phyloP scores from a whole-genome alignment of 148 eudicot genomes.

The Oxyria digyna region DNA sequence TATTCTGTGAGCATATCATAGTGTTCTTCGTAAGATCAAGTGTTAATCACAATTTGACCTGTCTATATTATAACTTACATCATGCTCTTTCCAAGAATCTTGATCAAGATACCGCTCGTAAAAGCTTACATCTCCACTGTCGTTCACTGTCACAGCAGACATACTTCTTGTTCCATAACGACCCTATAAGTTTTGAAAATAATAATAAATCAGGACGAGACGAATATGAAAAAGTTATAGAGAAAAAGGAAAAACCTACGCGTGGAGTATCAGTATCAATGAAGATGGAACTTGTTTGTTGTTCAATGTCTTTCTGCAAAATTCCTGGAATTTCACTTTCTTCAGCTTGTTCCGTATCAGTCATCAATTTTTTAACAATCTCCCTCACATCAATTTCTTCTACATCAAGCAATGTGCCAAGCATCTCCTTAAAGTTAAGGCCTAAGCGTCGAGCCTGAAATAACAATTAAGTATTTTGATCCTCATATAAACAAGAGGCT shows the following conservation, averaged over 20 bases:
- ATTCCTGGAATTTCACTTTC: slow-evolving; percentile 36
- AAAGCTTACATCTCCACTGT: slow-evolving; percentile 40
- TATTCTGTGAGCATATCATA: not conserved
- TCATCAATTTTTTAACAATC: slow-evolving; percentile 54
- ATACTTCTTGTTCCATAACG: slow-evolving; percentile 84
- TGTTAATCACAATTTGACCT: not conserved
- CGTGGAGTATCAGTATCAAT: slow-evolving; percentile 35
- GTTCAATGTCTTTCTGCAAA: slow-evolving; percentile 33
- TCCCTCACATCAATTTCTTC: slow-evolving; percentile 23
- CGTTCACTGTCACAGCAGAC: slow-evolving; percentile 33
- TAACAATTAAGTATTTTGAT: not conserved
- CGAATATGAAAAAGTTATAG: not conserved
- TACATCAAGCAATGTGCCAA: slow-evolving; percentile 10
- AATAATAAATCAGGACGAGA: too few species aligned
- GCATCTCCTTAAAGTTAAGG: slow-evolving; percentile 32
- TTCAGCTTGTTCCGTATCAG: slow-evolving; percentile 47
- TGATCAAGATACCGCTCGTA: slow-evolving; percentile 48
- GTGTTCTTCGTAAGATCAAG: not conserved
- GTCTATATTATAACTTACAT: slow-evolving; percentile 24
- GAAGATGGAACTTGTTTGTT: slow-evolving; percentile 60
- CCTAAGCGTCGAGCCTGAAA: slow-evolving; percentile 45
- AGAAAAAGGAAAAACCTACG: slow-evolving; percentile 20
- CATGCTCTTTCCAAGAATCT: slow-evolving; percentile 46
- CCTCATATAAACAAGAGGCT: not conserved
- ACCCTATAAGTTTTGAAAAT: slow-evolving; percentile 22